Evolutionary conservation across 805 yeast genomes (phyloP).

Genomic region (Candida coquimbonensis): DNA sequence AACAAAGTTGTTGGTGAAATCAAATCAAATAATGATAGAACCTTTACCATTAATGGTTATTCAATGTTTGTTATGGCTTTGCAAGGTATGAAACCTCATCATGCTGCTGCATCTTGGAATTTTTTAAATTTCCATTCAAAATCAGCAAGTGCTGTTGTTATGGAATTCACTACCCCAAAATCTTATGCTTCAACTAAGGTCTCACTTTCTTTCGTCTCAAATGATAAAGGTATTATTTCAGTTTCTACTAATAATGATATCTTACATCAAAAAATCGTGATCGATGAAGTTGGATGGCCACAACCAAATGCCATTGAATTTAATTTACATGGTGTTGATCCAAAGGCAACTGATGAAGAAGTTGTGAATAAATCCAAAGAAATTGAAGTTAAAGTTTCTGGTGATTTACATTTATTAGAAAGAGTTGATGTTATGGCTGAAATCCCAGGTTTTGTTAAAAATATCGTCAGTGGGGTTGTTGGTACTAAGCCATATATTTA

Average conservation of each 20-base stretch:
- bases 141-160: conserved; percentile 65
- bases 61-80: conserved; percentile 93
- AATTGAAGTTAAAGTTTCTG: conserved; percentile 46
- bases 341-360: conserved; percentile 37
- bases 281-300: conserved; percentile 85
- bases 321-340: conserved; percentile 42
- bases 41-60: conserved; percentile 25
- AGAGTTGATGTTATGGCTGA: conserved; percentile 98
- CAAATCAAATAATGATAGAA: conserved; percentile 29
- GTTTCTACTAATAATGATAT: conserved; percentile 63
- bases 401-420: conserved; percentile 66
- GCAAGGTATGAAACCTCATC: conserved; percentile 99
- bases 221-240: conserved; percentile 53
- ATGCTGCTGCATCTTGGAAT: conserved; percentile 97
- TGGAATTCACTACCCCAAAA: conserved; percentile 94
- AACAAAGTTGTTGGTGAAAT: conserved; percentile 63
- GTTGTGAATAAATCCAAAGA: conserved; percentile 28
- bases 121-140: conserved; percentile 83
- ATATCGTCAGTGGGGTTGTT: conserved; percentile 87
- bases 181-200: conserved; percentile 82
- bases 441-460: conserved; percentile 89
- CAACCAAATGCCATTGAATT: conserved; percentile 68
- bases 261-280: conserved; percentile 45
- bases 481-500: conserved; percentile 97
- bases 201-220: conserved; percentile 67